Base-by-base conservation (phyloP, 176 grass and related monocot genomes). In the Eragrostis curvula region DNA sequence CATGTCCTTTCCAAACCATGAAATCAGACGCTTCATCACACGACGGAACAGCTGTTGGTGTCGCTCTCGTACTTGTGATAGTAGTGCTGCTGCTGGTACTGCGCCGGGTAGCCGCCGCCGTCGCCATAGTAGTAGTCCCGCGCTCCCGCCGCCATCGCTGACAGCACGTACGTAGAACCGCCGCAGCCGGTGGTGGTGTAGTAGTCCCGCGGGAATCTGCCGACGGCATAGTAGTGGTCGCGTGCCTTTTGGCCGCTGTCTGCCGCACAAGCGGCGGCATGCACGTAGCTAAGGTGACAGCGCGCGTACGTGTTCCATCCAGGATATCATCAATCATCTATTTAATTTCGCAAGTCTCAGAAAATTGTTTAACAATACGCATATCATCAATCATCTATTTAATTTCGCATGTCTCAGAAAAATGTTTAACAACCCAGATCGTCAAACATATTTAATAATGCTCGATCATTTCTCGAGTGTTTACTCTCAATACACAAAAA, bases 31-130 rank as follows among this genome's bases (percentile, higher is more conserved):
- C 30, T 9, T 9, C 7, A 5, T 77, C 77, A 89, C 88, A 86
- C 82, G 83, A 89, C 10, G 24, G 88, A 39, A 78, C 88, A 89
- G 57, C 4, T 14, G 64, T 84, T 84, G 41, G 81, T 69, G 81
- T 86, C 83, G 40, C 32, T 70, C 0, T 39, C 14, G 83, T 89
- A 89, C 57, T 85, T 72, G 28, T 73, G 9, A 64, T 81, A 70
- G 7, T 12, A 55, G 70, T 75, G 43, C 81, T 75, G 85, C 85
- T 81, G 82, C 81, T 88, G 52, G 65, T 68, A 41, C 9, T 21
- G 18, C 51, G 58, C 63, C 17, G 73, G 25, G 68, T 80, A 72
- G 65, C 39, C 39, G 81, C 58, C 70, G 32, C 64, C 14, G n/a
- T 12, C 71, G 64, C 21, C 30, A 58, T 46, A 45, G 83, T 87